Evolutionary conservation across 805 yeast species (phyloP), one percentile per base, ranked within the genome.

Genomic region (Candida easanensis): DNA sequence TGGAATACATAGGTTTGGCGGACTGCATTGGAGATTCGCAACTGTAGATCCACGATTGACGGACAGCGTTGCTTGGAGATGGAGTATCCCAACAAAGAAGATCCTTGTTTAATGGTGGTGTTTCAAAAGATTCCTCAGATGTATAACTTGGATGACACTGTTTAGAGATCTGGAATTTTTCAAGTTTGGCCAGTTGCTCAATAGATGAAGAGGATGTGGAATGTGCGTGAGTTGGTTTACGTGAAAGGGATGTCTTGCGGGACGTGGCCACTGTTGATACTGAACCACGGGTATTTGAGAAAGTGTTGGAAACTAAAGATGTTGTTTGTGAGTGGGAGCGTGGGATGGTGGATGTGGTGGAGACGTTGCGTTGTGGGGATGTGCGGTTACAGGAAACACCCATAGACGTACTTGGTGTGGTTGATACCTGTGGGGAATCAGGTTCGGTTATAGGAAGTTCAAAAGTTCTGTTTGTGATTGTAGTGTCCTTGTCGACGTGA

Each of bases 401-500:
- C 16, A 33, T 36, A 4, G 38, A 21, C 3, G 38, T 9, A 27
- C 16, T 6, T 9, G 31, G 7, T 18, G 7, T 19, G 6, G 27
- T 33, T 20, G 18, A 19, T 13, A 3, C 13, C 27, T 6, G 16
- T 18, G 27, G 19, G 4, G 17, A 20, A 15, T 16, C n/a, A n/a
- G 23, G 18, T 5, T 22, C 37, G 13, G 37, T 5, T 17, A 34
- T 20, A 16, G 50, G 54, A 36, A 51, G 42, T 22, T 45, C 51
- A 34, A 47, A 47, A 3, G 51, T 27, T 26, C 33, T 41, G 31
- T 46, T 46, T 1, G 52, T 49, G 32, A 53, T 49, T 7, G 54
- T 50, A 17, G 49, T 18, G 26, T 33, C 43, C 34, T 59, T 56
- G 39, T 66, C 66, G 7, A 70, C 64, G 44, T 69, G 73, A 8